Evolutionary conservation across 805 yeast genomes (phyloP), one percentile per base, ranked within the genome.

Genomic region (Candida odintsovae): DNA sequence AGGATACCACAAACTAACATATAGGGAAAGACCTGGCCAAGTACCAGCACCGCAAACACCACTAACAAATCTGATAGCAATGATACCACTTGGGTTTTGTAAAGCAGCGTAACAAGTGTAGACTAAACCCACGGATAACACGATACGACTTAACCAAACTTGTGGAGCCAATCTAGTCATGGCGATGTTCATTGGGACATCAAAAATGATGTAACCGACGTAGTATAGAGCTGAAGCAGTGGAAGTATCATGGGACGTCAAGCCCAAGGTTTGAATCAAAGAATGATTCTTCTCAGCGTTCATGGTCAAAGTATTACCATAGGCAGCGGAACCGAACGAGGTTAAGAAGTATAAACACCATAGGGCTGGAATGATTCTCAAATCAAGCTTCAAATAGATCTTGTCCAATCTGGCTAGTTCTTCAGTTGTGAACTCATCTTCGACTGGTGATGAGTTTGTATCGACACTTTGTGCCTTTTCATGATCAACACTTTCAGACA

Each of bases 21-120:
- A 88, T 65, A 87, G 88, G 20, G 89, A 79, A 83, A 88, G 72
- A 10, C 95, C 95, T 1, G 95, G 95, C 95, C 95, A 87, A 4
- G 87, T 80, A 38, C 95, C 95, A 11, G 95, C 94, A 44, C 87
- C 87, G 47, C 83, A 84, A 46, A 83, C 54, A 41, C 95, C 95
- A 25, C 84, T 75, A 47, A 88, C 72, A 48, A 87, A 79, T 52
- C 95, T 72, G 38, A 81, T 64, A 2, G 90, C 95, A 47, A 81
- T 78, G 26, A 88, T 68, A 6, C 92, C 92, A 9, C 73, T 58
- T 4, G 76, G 66, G 44, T 71, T 74, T n/a, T 60, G 50, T 47
- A 86, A 67, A 1, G 86, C 82, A 6, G 82, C 70, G 60, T 84
- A 86, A 61, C 95, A 89, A 1, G 86, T 62, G 58, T 85, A 86